Evolutionary conservation across 306 rosid genomes (phyloP), one percentile per base, ranked within the genome.

Genomic region (Corylus americana): DNA sequence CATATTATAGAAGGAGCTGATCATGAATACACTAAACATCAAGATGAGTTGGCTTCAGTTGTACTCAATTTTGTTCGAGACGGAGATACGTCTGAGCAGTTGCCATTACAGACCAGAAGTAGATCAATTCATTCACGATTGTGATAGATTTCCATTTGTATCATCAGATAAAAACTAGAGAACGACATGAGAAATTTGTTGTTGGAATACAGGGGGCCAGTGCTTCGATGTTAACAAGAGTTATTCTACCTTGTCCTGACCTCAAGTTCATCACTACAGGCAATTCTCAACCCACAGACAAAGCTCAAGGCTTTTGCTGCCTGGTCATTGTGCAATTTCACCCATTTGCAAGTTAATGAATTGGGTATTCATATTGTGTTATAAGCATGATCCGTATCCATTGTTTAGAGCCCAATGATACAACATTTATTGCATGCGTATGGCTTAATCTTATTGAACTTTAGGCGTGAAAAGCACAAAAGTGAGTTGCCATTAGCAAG

Each of bases 1-100:
- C 51, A 70, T 84, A 83, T 92, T 70, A 42, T 91, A 47, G 91
- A 92, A 84, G 93, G 97, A 73, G 98, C 97, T 67, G 91, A 94
- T 89, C 98, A 94, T 75, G 93, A 91, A 55, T 86, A 77, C 78
- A 75, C 91, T 75, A 70, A 62, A 68, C 87, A 92, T 78, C 97
- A 92, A 86, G 88, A 83, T 79, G 91, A 88, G 76, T 73, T 94
- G 87, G 79, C 75, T 80, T 53, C 77, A 70, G n/a, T 86, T 25
- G 97, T 94, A 59, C 81, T 90, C 82, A 85, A 80, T 70, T 94
- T 94, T 74, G 74, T 94, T 74, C 82, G 54, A 62, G 79, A 73
- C 66, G 71, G 25, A 58, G 77, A 83, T 77, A 64, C 37, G 72
- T 64, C 71, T 37, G 31, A 74, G 78, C 87, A 71, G 70, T 67